phyloP scores from a whole-genome alignment of 2,329 filamentous ascomycete genomes.

The Tolypocladium endophyticum region DNA sequence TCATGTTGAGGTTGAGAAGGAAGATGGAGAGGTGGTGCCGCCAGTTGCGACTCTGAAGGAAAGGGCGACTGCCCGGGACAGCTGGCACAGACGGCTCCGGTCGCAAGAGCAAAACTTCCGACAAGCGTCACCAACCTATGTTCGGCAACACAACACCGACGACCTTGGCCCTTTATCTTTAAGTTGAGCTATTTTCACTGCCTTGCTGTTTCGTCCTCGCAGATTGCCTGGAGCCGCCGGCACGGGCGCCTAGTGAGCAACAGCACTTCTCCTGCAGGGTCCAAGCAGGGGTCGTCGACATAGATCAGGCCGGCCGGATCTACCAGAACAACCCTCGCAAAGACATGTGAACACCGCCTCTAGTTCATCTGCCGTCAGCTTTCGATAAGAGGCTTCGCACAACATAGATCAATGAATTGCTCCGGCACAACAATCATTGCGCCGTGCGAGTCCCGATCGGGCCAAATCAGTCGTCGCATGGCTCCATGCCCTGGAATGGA shows the following conservation, averaged over 20 bases:
- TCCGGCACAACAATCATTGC: neutral
- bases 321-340: neutral
- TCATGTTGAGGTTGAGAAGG: neutral
- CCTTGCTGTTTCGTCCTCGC: neutral
- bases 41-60: neutral
- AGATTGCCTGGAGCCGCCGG: neutral
- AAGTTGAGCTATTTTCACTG: neutral
- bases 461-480: neutral
- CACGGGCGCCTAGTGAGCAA: neutral
- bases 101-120: neutral
- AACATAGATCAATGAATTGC: neutral
- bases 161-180: neutral
- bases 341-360: neutral
- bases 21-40: neutral
- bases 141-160: neutral
- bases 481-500: slow-evolving; percentile 5
- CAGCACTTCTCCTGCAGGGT: neutral
- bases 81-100: neutral
- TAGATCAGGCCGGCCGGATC: neutral
- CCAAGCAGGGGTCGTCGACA: neutral
- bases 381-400: neutral
- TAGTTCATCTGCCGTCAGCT: neutral
- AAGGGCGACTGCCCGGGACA: neutral
- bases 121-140: neutral
- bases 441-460: neutral